Evolutionary conservation across 2,329 filamentous ascomycete genomes (phyloP), one percentile per base, ranked within the genome.

Genomic region (Torrubiellomyces zombiae): DNA sequence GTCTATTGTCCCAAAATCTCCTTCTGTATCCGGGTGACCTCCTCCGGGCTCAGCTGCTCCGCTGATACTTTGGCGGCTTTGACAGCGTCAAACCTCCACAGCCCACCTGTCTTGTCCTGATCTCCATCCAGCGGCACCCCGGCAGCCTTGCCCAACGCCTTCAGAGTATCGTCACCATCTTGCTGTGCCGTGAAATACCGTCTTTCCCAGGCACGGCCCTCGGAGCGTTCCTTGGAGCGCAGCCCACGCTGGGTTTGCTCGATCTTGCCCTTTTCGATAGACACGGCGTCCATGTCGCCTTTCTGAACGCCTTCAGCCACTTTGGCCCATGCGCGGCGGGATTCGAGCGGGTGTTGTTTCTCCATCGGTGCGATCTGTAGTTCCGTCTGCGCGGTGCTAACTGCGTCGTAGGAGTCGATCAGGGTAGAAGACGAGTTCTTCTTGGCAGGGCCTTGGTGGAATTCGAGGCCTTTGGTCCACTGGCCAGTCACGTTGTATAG

Each of bases 401-500:
- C 58, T 16, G 75, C 67, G 35, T 72, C 63, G 46, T 76, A 79
- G 6, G 53, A 50, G 13, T 72, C 66, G 24, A 81, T 37, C 16
- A 68, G 45, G 13, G 50, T 60, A 13, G 50, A 49, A 17, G 52
- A 44, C 10, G 51, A 49, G 40, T 63, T 63, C 37, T 61, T 58
- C 42, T 64, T 63, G 32, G 51, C 47, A 10, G 55, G 38, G 9
- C 74, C 72, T 33, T 81, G 64, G 52, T 77, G 77, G 44, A 94
- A 75, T 25, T 68, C 68, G 45, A 93, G 91, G 3, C 60, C 58
- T 41, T 82, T 80, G 29, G 73, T 91, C 89, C 89, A 98, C 47
- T 91, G 81, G 14, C 89, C 89, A 16, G 82, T 74, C 19, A 76
- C 63, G n/a, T 73, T 81, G 60, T 86, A 94, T 24, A 75, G 59